Evolutionary conservation across 2,329 filamentous ascomycete species (phyloP).

Genomic region (Xylaria sp.): DNA sequence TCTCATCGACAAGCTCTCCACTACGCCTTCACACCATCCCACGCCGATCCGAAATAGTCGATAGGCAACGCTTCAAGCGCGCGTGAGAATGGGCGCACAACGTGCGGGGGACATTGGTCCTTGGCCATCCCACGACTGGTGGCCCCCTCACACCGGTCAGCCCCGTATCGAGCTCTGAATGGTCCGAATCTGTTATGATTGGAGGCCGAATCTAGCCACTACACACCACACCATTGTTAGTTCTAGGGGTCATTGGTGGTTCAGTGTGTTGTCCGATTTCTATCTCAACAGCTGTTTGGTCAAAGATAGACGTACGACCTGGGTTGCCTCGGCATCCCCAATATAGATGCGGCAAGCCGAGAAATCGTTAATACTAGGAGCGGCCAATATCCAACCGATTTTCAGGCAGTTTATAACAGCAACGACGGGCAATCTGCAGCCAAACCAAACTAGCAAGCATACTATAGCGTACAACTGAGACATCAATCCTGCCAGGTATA

Average conservation of each 20-base stretch:
- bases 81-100: conserved; percentile 1
- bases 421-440: conserved; percentile 5
- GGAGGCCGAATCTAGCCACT: conserved; percentile 4
- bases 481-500: neutral
- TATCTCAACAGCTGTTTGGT: conserved; percentile 16
- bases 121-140: conserved; percentile 19
- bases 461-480: neutral
- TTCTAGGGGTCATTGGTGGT: neutral
- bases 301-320: conserved; percentile 7
- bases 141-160: conserved; percentile 18
- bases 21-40: conserved; percentile 12
- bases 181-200: conserved; percentile 14
- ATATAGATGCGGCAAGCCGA: conserved; percentile 7
- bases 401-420: conserved; percentile 4
- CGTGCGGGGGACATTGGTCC: conserved; percentile 18
- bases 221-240: conserved; percentile 22
- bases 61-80: conserved; percentile 7
- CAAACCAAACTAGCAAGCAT: conserved; percentile 9
- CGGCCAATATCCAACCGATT: neutral
- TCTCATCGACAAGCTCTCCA: conserved; percentile 7
- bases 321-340: conserved; percentile 1
- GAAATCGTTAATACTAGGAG: neutral
- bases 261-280: conserved; percentile 1
- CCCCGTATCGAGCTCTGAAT: conserved; percentile 10
- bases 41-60: neutral